A percentile compares a stretch with the other conserved stretches of the same genome.
Evolutionary conservation across 2,329 filamentous ascomycete genomes (phyloP).

Genomic region (Sclerotinia sclerotiorum): DNA sequence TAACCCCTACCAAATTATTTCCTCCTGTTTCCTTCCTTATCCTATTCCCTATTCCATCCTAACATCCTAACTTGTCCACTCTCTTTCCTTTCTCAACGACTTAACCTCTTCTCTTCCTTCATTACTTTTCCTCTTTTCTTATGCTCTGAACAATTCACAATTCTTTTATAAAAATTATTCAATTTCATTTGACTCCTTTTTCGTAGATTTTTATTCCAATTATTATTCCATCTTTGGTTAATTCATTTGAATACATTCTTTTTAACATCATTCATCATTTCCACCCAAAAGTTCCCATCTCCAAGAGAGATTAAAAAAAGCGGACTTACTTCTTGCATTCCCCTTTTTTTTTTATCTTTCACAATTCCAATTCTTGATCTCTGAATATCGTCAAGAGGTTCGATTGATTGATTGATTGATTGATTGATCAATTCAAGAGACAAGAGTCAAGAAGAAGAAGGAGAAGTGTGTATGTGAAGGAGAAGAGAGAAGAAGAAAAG

Average conservation of each 20-base stretch:
- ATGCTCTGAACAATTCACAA: slow-evolving; percentile 11
- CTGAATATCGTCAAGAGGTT: background rate
- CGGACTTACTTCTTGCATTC: slow-evolving; percentile 1
- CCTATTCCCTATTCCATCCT: background rate
- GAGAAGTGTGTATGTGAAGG: background rate
- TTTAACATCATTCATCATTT: slow-evolving; percentile 1
- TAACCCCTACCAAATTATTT: too few species aligned
- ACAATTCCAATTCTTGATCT: slow-evolving; percentile 3
- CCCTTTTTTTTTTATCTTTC: slow-evolving; percentile 16
- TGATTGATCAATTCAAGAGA: background rate
- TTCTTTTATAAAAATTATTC: slow-evolving; percentile 10
- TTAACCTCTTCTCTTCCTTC: background rate
- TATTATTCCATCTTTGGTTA: slow-evolving; percentile 23
- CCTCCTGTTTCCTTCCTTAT: background rate
- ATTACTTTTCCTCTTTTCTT: slow-evolving; percentile 6
- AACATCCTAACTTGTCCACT: background rate
- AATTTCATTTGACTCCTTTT: slow-evolving; percentile 7
- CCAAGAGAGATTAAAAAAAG: slow-evolving; percentile 14
- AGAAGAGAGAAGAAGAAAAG: background rate
- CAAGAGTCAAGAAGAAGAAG: background rate
- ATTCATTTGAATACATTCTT: slow-evolving; percentile 12
- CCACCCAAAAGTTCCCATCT: background rate
- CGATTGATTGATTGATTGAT: background rate
- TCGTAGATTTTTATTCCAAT: slow-evolving; percentile 16
- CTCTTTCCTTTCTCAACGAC: background rate